Conservation (phyloP, 345 rosid genomes). For the Cardamine resedifolia region DNA sequence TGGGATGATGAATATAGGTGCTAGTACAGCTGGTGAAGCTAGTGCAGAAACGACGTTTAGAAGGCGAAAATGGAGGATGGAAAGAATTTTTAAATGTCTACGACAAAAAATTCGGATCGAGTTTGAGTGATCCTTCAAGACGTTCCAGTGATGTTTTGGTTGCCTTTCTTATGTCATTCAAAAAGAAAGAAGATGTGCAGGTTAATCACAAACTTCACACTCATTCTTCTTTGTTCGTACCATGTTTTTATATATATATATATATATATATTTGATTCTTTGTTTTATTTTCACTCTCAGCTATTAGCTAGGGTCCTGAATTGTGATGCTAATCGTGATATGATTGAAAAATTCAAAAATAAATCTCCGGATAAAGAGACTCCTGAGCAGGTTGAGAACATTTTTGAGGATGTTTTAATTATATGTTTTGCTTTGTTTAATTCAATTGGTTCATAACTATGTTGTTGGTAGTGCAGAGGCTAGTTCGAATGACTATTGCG, state of each 20-base stretch:
- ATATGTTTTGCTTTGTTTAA: not conserved
- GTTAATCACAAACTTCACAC: slow-evolving; percentile 28
- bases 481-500: slow-evolving; percentile 66
- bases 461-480: slow-evolving; percentile 67
- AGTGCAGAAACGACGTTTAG: slow-evolving; percentile 55
- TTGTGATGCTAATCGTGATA: slow-evolving; percentile 44
- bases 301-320: slow-evolving; percentile 48
- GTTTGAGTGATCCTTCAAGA: slow-evolving; percentile 71
- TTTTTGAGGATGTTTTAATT: not conserved
- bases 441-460: slow-evolving; percentile 28
- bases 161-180: slow-evolving; percentile 62
- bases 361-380: slow-evolving; percentile 48
- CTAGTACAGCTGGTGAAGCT: slow-evolving; percentile 68
- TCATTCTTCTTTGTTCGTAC: not conserved
- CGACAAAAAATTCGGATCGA: slow-evolving; percentile 57
- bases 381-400: slow-evolving; percentile 57
- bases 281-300: slow-evolving; percentile 34
- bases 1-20: slow-evolving; percentile 39
- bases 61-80: slow-evolving; percentile 65
- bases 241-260: not conserved
- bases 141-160: slow-evolving; percentile 53
- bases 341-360: slow-evolving; percentile 41
- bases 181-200: slow-evolving; percentile 48
- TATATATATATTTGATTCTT: slow-evolving; percentile 1
- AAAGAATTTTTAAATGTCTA: slow-evolving; percentile 58